phyloP scores from a whole-genome alignment of 2,329 filamentous ascomycete species.

The Nothopassalora personata region DNA sequence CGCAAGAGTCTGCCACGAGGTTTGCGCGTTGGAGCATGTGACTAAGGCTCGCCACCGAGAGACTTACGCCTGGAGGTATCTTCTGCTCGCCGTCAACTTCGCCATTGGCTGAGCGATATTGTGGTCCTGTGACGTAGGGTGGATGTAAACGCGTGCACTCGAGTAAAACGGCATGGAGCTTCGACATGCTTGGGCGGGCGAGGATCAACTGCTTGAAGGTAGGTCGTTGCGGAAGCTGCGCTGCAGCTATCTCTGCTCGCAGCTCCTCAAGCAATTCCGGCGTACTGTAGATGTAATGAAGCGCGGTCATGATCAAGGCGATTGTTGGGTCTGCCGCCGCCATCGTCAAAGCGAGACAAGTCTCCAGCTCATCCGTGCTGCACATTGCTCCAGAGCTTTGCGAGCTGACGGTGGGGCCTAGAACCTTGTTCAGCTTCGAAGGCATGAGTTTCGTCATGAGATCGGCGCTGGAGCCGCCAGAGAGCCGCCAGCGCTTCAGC shows the following conservation, averaged over 20 bases:
- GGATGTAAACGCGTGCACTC: constrained; percentile 13
- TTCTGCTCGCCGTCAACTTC: constrained; percentile 2
- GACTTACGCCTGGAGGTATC: constrained; percentile 9
- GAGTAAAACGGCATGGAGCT: constrained; percentile 15
- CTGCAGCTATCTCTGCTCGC: constrained; percentile 12
- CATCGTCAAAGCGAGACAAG: constrained; percentile 14
- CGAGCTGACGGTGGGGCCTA: not conserved
- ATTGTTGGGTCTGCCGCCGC: constrained; percentile 19
- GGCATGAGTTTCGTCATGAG: not conserved
- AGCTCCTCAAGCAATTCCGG: constrained; percentile 12
- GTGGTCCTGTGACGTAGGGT: constrained; percentile 5
- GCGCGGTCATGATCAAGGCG: constrained; percentile 10
- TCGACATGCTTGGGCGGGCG: constrained; percentile 7
- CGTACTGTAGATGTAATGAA: constrained; percentile 15
- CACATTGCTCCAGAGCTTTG: not conserved
- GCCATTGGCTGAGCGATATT: constrained; percentile 8
- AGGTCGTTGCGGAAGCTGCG: not conserved
- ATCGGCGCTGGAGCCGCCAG: not conserved
- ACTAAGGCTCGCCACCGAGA: not conserved
- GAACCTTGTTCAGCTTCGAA: not conserved
- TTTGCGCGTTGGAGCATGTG: not conserved
- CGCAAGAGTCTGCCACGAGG: not conserved
- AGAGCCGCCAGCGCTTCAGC: not conserved
- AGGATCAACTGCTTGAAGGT: constrained; percentile 13
- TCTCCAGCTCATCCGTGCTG: constrained; percentile 3